Conservation (phyloP, 139 green algal species). For the Raphidocelis subcapitata region DNA sequence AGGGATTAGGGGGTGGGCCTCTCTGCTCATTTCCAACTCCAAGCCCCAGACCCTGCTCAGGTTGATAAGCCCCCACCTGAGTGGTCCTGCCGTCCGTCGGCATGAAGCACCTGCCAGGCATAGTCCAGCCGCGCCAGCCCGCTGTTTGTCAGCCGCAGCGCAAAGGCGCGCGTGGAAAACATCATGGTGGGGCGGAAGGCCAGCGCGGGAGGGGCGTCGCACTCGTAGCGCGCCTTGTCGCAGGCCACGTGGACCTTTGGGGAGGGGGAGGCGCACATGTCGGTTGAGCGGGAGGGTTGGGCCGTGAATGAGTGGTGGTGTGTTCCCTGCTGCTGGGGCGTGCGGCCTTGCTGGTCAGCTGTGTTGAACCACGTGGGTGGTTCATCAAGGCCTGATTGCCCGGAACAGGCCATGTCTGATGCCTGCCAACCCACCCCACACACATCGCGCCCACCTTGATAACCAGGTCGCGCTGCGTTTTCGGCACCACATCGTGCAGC, state of each 20-base stretch:
- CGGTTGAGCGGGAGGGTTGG: too few species aligned
- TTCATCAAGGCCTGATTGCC: too few species aligned
- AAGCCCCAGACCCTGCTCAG: too few species aligned
- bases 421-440: too few species aligned
- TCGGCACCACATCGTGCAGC: slow-evolving; percentile 35
- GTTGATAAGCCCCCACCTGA: slow-evolving; percentile 31
- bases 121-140: slow-evolving; percentile 55
- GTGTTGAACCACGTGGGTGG: too few species aligned
- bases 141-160: slow-evolving; percentile 74
- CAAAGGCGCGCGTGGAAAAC: slow-evolving; percentile 74
- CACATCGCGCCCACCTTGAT: slow-evolving; percentile 48
- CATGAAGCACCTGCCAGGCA: slow-evolving; percentile 28
- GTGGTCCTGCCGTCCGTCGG: slow-evolving; percentile 12
- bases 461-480: slow-evolving; percentile 37
- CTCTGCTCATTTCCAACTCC: too few species aligned
- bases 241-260: slow-evolving; percentile 46
- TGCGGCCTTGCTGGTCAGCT: too few species aligned
- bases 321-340: too few species aligned
- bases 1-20: too few species aligned
- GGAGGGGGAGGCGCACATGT: too few species aligned
- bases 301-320: too few species aligned
- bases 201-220: slow-evolving; percentile 46
- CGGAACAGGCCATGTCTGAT: too few species aligned
- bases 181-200: slow-evolving; percentile 82
- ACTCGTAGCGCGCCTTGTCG: slow-evolving; percentile 58